phyloP scores from a whole-genome alignment of 352 stramenopile species.

The Halophytophthora batemanensis region DNA sequence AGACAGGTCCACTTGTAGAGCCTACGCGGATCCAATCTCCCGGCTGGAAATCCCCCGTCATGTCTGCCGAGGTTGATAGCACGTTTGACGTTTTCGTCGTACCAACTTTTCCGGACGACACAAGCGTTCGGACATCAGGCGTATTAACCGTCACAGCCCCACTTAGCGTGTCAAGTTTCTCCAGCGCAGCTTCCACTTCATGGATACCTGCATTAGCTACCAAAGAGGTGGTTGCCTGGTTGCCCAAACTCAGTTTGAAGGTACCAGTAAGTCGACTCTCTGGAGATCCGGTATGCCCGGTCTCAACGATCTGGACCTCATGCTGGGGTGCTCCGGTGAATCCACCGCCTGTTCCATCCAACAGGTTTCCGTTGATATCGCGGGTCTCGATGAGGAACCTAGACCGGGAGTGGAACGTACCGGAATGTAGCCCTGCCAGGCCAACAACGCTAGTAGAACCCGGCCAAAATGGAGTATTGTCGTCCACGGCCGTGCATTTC shows the following conservation, averaged over 20 bases:
- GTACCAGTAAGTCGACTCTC: slow-evolving; percentile 46
- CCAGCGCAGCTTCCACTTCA: slow-evolving; percentile 71
- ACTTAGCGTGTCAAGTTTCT: slow-evolving; percentile 69
- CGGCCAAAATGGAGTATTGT: slow-evolving; percentile 51
- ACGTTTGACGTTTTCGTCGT: slow-evolving; percentile 82
- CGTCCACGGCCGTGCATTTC: slow-evolving; percentile 66
- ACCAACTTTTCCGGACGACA: slow-evolving; percentile 47
- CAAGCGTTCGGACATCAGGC: slow-evolving; percentile 75
- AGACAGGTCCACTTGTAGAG: slow-evolving; percentile 77
- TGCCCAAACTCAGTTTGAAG: slow-evolving; percentile 77
- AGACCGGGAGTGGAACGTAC: slow-evolving; percentile 60
- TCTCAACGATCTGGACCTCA: slow-evolving; percentile 93
- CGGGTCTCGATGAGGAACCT: slow-evolving; percentile 92
- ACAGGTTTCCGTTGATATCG: slow-evolving; percentile 89
- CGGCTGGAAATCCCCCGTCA: slow-evolving; percentile 61
- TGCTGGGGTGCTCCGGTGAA: slow-evolving; percentile 45
- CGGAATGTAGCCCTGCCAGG: slow-evolving; percentile 54
- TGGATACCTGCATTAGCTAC: slow-evolving; percentile 77
- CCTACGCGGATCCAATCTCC: slow-evolving; percentile 94
- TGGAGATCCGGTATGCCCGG: slow-evolving; percentile 33
- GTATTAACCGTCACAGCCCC: slow-evolving; percentile 87
- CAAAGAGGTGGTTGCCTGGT: slow-evolving; percentile 50
- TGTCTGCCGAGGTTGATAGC: slow-evolving; percentile 51
- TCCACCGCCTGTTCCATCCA: slow-evolving; percentile 79
- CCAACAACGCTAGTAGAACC: slow-evolving; percentile 57